Evolutionary conservation across 129 eudicot genomes (phyloP).

Genomic region (Smallanthus sonchifolius): DNA sequence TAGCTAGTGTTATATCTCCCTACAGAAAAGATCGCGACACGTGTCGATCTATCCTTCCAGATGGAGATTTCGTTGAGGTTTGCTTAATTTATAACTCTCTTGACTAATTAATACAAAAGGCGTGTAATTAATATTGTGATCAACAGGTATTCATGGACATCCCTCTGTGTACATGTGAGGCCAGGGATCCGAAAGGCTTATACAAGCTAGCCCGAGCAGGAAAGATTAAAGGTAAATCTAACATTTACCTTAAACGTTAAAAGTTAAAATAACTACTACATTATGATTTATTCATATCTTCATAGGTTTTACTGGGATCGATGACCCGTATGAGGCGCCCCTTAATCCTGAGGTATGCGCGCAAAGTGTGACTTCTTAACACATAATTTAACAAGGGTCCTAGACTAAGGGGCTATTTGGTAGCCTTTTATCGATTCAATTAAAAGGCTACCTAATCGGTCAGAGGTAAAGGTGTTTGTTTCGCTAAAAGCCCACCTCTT

Average conservation of each 20-base stretch:
- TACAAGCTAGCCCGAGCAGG: conserved; percentile 94
- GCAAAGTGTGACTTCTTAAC: not conserved
- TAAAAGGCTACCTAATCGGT: too few relatives aligned
- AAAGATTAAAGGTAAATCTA: conserved; percentile 65
- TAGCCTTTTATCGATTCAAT: too few relatives aligned
- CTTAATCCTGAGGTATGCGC: conserved; percentile 65
- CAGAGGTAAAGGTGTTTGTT: too few relatives aligned
- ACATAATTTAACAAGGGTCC: not conserved
- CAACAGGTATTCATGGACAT: conserved; percentile 83
- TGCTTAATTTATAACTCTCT: not conserved
- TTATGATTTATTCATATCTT: not conserved
- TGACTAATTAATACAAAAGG: not conserved
- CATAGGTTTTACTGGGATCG: conserved; percentile 92
- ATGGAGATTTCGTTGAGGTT: conserved; percentile 92
- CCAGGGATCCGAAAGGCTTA: conserved; percentile 90
- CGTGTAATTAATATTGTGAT: not conserved
- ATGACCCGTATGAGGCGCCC: conserved; percentile 89
- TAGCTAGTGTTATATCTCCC: conserved; percentile 94
- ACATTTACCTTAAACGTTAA: not conserved
- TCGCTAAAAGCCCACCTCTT: too few relatives aligned
- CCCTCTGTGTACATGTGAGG: conserved; percentile 77
- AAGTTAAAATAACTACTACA: not conserved
- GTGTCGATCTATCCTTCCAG: conserved; percentile 70
- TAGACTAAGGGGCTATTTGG: too few relatives aligned
- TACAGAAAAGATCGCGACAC: conserved; percentile 84